These are phyloP conservation scores for Alternaria atra DNA, from an alignment of 2,329 filamentous ascomycete species.

Conservation along the genomic window DNA sequence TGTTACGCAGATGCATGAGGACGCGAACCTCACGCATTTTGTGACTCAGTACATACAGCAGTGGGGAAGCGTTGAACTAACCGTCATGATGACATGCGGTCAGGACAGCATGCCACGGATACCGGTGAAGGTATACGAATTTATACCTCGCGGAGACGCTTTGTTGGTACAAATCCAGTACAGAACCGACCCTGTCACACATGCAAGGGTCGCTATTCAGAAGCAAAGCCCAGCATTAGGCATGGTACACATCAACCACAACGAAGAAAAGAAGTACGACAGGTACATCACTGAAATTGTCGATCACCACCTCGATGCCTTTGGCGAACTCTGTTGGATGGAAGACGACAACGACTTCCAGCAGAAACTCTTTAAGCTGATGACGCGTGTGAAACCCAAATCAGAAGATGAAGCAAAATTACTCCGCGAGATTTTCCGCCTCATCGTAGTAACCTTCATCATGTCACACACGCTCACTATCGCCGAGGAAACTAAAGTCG, in stretches of 20 bases:
- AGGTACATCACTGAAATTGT: slow-evolving; percentile 56
- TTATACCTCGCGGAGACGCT: slow-evolving; percentile 53
- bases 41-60: slow-evolving; percentile 50
- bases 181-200: slow-evolving; percentile 49
- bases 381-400: slow-evolving; percentile 51
- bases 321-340: slow-evolving; percentile 55
- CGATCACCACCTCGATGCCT: slow-evolving; percentile 52
- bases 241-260: slow-evolving; percentile 55
- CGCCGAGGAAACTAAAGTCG: slow-evolving; percentile 49
- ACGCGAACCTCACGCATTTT: slow-evolving; percentile 53
- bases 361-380: slow-evolving; percentile 52
- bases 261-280: slow-evolving; percentile 57
- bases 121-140: slow-evolving; percentile 58
- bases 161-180: slow-evolving; percentile 56
- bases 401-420: slow-evolving; percentile 54
- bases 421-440: slow-evolving; percentile 55
- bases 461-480: slow-evolving; percentile 60
- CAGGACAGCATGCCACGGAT: slow-evolving; percentile 54
- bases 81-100: slow-evolving; percentile 55
- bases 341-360: slow-evolving; percentile 59
- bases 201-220: slow-evolving; percentile 37
- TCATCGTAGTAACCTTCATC: slow-evolving; percentile 59
- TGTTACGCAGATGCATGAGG: slow-evolving; percentile 54
- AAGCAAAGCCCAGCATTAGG: slow-evolving; percentile 58
- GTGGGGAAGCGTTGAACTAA: slow-evolving; percentile 51